A percentile compares a stretch with the other conserved stretches of the same genome.
Conservation (phyloP, 306 rosid species). For the Malus orientalis region DNA sequence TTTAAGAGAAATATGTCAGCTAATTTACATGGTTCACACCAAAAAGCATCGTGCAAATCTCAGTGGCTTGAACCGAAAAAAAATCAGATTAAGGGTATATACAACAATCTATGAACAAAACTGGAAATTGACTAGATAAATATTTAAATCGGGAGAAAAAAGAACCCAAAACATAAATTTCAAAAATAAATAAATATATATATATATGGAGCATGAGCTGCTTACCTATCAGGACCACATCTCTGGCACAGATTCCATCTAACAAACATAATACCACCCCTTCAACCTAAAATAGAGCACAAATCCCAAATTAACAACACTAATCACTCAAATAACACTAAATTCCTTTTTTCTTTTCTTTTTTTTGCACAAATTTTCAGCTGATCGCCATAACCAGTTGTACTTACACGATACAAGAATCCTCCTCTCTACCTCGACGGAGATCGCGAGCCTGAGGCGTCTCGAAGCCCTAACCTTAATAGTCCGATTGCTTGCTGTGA, state of each 20-base stretch:
- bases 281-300: slow-evolving; percentile 23
- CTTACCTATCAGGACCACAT: slow-evolving; percentile 40
- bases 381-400: neutral
- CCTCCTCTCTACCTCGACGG: neutral
- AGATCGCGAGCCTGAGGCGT: neutral
- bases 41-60: neutral
- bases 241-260: slow-evolving; percentile 30
- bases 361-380: neutral
- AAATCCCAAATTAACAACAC: neutral
- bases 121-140: neutral
- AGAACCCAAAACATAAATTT: neutral
- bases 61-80: neutral
- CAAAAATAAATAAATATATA: neutral
- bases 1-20: neutral
- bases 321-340: neutral
- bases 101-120: neutral
- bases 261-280: slow-evolving; percentile 32
- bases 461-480: neutral
- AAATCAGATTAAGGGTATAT: neutral
- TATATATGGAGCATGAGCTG: slow-evolving; percentile 12
- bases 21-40: neutral
- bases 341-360: neutral
- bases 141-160: neutral
- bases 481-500: neutral
- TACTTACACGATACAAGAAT: neutral